Evolutionary conservation across 805 yeast genomes (phyloP), one percentile per base, ranked within the genome.

Genomic region (Suhomyces emberorum): DNA sequence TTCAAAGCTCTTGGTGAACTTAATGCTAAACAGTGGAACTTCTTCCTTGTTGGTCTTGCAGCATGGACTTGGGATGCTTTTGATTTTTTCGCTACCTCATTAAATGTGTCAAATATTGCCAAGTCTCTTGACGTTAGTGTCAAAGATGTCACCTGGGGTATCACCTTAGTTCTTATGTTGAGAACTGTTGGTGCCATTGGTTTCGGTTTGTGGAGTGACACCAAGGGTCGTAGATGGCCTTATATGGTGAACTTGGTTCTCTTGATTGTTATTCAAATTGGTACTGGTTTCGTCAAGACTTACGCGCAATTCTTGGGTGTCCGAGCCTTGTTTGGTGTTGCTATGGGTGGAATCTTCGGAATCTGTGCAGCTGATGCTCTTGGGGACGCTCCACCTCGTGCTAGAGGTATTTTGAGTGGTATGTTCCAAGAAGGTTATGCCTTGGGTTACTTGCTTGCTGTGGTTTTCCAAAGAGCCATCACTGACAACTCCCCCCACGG

Each of bases 341-440:
- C 79, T 31, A 79, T 81, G 85, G 88, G 88, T 28, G 88, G 87
- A 35, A 61, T 79, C 35, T 82, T 72, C 51, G 86, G 85, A 24
- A 73, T 77, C 39, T 74, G 80, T 23, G 73, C 81, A 17, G 82
- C 83, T 7, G 76, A 81, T 4, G 79, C 88, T 6, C 65, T 83
- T 21, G 85, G 80, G 46, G 83, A 81, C 49, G 70, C 78, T 33
- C 87, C 87, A 1, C 54, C 54, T 2, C 63, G 59, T 19, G 77
- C 82, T 22, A 65, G 76, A 58, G 82, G 85, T 30, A 66, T 79
- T 39, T 58, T 81, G 32, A 73, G 81, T 23, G 87, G 86, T 32
- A 57, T 84, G 28, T 76, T 87, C 54, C 95, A 86, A 59, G 83
- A 85, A 55, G 95, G 95, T 42, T 87, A 81, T 47, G 81, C 84